phyloP scores from a whole-genome alignment of 148 eudicot species.

The Rhododendron henanense region DNA sequence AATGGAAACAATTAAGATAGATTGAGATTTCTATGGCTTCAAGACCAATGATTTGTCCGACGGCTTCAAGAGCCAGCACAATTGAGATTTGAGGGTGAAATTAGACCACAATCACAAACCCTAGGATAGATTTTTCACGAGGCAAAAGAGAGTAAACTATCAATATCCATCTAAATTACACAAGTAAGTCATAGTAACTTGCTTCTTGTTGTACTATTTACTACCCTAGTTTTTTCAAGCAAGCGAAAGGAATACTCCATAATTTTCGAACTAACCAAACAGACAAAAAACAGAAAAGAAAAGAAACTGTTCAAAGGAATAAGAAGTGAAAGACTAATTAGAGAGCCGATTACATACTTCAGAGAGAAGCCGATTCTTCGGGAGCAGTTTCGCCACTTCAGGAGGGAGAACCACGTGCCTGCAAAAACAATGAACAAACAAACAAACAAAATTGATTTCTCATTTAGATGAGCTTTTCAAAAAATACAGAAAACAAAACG shows the following conservation, averaged over 20 bases:
- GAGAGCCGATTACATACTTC: conserved; percentile 33
- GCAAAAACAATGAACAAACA: not conserved
- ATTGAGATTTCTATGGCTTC: too few species aligned
- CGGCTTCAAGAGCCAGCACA: not conserved
- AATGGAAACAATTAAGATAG: not conserved
- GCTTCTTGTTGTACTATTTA: not conserved
- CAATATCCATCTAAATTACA: not conserved
- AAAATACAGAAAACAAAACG: not conserved
- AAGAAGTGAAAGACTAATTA: not conserved
- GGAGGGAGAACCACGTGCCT: conserved; percentile 88
- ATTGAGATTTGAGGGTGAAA: not conserved
- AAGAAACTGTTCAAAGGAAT: not conserved
- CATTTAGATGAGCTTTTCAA: not conserved
- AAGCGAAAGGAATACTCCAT: not conserved
- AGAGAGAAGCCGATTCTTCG: conserved; percentile 75
- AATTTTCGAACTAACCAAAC: not conserved
- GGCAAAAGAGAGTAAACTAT: not conserved
- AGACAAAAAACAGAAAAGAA: not conserved
- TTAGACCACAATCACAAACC: not conserved
- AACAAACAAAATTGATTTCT: not conserved
- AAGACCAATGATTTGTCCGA: too few species aligned
- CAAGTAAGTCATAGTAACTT: not conserved
- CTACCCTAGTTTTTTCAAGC: not conserved
- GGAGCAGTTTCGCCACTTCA: conserved; percentile 71
- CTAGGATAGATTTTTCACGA: not conserved